Base-by-base conservation (phyloP, 2,329 filamentous ascomycete species). In the Xylariaceae sp. region DNA sequence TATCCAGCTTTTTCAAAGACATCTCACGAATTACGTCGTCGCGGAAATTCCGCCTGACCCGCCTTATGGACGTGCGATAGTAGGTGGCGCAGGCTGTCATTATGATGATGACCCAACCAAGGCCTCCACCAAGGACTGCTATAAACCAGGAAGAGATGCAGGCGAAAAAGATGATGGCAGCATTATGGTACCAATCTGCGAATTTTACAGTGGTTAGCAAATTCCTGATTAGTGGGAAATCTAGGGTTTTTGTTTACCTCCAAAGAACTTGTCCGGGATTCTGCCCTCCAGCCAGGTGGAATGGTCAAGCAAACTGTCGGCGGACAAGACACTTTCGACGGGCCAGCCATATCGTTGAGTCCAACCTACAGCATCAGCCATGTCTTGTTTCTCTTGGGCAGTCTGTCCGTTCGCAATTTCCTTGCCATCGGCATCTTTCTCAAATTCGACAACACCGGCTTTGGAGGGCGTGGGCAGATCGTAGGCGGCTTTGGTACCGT, bases 121-220 rank as follows among this genome's bases (percentile, higher is more conserved):
- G 74, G 17, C 93, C 93, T 46, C 93, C 93, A 33, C 94, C 93
- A 9, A 98, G 72, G 16, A 91, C 74, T 22, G 90, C 91, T 29
- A 96, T 75, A 3, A 95, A 74, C 90, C 91, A 98, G 17, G 91
- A 95, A 22, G 80, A 73, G 39, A 98, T 72, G 61, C 89, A 96
- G 38, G 91, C 89, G 60, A 98, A 96, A 51, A 91, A 75, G 60
- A 98, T 96, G 47, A 98, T 71, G n/a, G 74, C 93, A 3, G 90
- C 83, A 64, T 98, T 98, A 65, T 98, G 90, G 64, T 97, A 98
- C 93, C 93, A 98, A 63, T 97, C 89, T 88, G 50, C 38, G 45
- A 18, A 43, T 37, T 36, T 36, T 47, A 42, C 37, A 37, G 43
- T 38, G 22, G 39, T 45, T 31, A 37, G 37, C n/a, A 35, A 19